Evolutionary conservation across 495 filamentous ascomycete genomes (phyloP).

Genomic region (Neurospora sublineolata): DNA sequence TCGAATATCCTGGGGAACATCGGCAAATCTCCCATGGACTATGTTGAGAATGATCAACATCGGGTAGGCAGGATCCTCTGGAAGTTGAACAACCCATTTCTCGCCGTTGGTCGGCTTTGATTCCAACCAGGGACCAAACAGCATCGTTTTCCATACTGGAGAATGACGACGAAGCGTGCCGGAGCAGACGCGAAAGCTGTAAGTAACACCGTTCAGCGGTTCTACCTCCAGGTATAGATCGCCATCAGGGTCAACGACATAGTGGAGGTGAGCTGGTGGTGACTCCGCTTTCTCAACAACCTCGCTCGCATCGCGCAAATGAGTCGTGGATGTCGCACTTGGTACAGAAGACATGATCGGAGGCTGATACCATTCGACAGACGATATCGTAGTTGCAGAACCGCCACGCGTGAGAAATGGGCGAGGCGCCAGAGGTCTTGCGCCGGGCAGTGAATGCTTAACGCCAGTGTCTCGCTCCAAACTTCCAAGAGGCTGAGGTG

Average conservation of each 20-base stretch:
- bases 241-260: not conserved
- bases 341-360: not conserved
- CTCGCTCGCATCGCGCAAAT: not conserved
- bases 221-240: not conserved
- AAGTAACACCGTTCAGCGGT: not conserved
- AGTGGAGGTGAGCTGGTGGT: not conserved
- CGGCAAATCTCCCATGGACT: constrained; percentile 12
- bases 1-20: not conserved
- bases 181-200: constrained; percentile 18
- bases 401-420: too few species aligned
- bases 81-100: constrained; percentile 15
- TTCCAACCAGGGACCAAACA: constrained; percentile 17
- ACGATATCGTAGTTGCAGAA: not conserved
- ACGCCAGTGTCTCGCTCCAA: too few species aligned
- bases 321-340: not conserved
- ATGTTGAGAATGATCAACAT: constrained; percentile 8
- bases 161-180: constrained; percentile 10
- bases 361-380: not conserved
- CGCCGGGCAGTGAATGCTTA: too few species aligned
- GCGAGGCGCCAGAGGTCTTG: too few species aligned
- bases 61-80: constrained; percentile 8
- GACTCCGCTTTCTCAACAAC: not conserved
- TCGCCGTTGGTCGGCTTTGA: constrained; percentile 10
- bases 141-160: constrained; percentile 18
- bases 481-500: too few species aligned